phyloP scores from a whole-genome alignment of 495 filamentous ascomycete species.

The Saxophila tyrrhenica region DNA sequence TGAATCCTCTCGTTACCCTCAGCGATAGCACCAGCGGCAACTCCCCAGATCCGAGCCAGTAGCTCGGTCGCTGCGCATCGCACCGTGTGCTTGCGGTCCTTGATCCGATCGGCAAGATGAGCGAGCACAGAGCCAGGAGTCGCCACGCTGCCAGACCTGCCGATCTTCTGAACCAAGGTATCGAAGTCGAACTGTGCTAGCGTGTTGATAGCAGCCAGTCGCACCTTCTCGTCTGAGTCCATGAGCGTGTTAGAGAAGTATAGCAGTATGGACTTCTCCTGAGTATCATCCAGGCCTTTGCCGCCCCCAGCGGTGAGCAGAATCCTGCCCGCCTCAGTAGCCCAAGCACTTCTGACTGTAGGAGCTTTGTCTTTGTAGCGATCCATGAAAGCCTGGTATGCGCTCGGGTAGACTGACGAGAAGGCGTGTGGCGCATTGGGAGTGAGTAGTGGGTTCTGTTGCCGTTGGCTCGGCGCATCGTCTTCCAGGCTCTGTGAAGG shows the following conservation, averaged over 20 bases:
- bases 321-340: conserved; percentile 71
- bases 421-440: conserved; percentile 78
- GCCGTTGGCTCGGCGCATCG: conserved; percentile 37
- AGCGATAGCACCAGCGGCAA: conserved; percentile 76
- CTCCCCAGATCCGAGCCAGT: conserved; percentile 79
- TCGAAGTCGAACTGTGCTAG: conserved; percentile 65
- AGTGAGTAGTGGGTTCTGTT: conserved; percentile 58
- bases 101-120: conserved; percentile 74
- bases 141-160: conserved; percentile 56
- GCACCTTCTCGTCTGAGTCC: conserved; percentile 82
- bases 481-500: conserved; percentile 60
- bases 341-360: conserved; percentile 73
- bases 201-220: conserved; percentile 72
- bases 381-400: conserved; percentile 71
- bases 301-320: conserved; percentile 72
- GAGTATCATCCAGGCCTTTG: conserved; percentile 65
- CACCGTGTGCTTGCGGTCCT: conserved; percentile 72
- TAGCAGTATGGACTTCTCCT: conserved; percentile 60
- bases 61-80: conserved; percentile 77
- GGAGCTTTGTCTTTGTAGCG: conserved; percentile 75
- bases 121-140: conserved; percentile 60
- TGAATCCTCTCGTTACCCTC: conserved; percentile 66
- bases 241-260: conserved; percentile 68
- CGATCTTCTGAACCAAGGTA: conserved; percentile 71
- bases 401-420: conserved; percentile 59